phyloP scores from a whole-genome alignment of 106 monocot species.

The Iris macrosiphon region DNA sequence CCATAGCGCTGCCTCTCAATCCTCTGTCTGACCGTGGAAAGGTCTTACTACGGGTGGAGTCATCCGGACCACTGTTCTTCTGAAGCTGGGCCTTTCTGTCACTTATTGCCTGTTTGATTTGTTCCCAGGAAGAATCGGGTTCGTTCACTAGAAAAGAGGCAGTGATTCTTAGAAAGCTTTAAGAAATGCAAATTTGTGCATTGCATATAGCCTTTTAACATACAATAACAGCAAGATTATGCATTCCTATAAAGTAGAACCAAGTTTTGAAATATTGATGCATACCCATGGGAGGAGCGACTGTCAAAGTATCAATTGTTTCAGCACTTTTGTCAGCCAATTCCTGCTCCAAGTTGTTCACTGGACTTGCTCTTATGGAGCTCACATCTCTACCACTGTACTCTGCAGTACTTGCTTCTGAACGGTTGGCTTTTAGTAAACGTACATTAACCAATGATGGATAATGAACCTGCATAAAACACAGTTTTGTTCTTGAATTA shows the following conservation, averaged over 20 bases:
- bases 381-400: slow-evolving; percentile 4
- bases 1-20: slow-evolving; percentile 39
- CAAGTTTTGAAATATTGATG: no score
- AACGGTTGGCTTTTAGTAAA: slow-evolving; percentile 24
- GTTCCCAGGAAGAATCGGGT: slow-evolving; percentile 40
- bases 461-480: slow-evolving; percentile 67
- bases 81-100: slow-evolving; percentile 43
- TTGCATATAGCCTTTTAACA: no score
- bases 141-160: no score
- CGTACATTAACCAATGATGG: slow-evolving; percentile 76
- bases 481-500: no score
- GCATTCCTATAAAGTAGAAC: no score
- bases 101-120: slow-evolving; percentile 24
- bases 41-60: slow-evolving; percentile 16
- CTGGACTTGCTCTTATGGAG: background rate
- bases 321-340: background rate
- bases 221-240: no score
- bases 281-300: no score
- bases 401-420: no score
- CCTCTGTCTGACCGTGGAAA: no score
- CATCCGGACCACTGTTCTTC: slow-evolving; percentile 25
- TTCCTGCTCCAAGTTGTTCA: slow-evolving; percentile 1
- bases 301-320: no score
- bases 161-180: no score
- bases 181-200: no score